Percentiles rank a stretch among this genome's conserved stretches.
Evolutionary conservation across 495 filamentous ascomycete genomes (phyloP).

Genomic region (Bryoglossum gracile): DNA sequence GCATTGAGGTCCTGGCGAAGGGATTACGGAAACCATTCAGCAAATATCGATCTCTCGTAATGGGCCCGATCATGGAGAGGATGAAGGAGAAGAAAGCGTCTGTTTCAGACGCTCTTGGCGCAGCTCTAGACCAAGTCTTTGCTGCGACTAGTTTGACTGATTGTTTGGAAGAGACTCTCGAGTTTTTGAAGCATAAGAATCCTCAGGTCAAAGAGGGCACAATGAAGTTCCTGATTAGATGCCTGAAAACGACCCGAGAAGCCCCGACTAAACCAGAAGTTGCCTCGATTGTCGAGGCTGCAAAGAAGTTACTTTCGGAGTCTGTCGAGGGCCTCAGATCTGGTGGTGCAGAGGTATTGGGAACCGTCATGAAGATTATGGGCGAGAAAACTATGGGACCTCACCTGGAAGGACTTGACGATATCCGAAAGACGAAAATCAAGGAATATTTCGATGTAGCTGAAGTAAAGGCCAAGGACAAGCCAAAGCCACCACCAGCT

Average conservation of each 20-base stretch:
- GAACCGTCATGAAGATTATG: constrained; percentile 97
- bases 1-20: constrained; percentile 85
- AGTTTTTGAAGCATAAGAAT: constrained; percentile 88
- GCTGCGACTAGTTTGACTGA: constrained; percentile 69
- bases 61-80: constrained; percentile 85
- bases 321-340: constrained; percentile 76
- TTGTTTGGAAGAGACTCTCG: constrained; percentile 79
- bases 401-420: constrained; percentile 90
- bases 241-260: constrained; percentile 73
- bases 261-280: constrained; percentile 78
- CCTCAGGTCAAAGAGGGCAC: constrained; percentile 94
- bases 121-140: constrained; percentile 85
- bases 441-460: constrained; percentile 91
- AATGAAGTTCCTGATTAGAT: constrained; percentile 82
- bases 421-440: constrained; percentile 92
- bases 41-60: constrained; percentile 72
- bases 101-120: constrained; percentile 79
- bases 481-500: constrained; percentile 76
- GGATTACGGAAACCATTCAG: constrained; percentile 71
- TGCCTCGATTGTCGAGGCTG: constrained; percentile 75
- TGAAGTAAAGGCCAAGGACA: constrained; percentile 94
- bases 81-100: constrained; percentile 94
- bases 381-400: constrained; percentile 95
- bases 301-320: constrained; percentile 83
- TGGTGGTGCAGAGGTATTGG: constrained; percentile 83